Base-by-base conservation (phyloP, 352 stramenopile species). In the Phytophthora colocasiae region DNA sequence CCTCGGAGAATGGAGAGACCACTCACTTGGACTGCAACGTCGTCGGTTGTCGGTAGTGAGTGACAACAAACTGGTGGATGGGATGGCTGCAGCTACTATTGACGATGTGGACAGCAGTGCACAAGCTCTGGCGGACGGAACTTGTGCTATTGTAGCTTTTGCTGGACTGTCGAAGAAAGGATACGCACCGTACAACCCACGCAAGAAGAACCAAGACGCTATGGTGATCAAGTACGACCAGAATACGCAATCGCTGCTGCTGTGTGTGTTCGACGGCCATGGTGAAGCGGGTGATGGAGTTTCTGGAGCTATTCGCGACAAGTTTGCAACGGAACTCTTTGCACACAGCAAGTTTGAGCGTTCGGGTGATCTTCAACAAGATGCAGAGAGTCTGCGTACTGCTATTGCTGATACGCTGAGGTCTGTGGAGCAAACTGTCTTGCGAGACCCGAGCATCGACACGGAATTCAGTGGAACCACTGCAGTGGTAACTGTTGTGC, bases 191-290 rank as follows among this genome's bases (percentile, higher is more conserved):
- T 99, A 99, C 75, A 98, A 99, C 66, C 94, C 95, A 14, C 87
- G 96, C 39, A 99, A 99, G 83, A 98, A 98, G 78, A 99, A 99
- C 73, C 97, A 99, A 60, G 97, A 99, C 76, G 84, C 93, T 26
- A 90, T 99, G 69, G 93, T 98, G 61, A 98, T 99, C 85, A 85
- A 92, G 12, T 93, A 98, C 61, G 93, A 99, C 66, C 58, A 84
- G 0, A 79, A 83, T 7, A 97, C 96, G 10, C 96, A 97, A 57
- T 94, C 91, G 48, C 81, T 99, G 22, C 83, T 99, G 51, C 85
- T 99, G 7, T 97, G 92, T 47, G 96, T 99, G 9, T 93, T 99
- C 73, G 96, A 99, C 77, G 97, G 97, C 47, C 97, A 99, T 64
- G 97, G 97, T 17, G 96, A 99, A 69, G 93, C 95, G 31, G 97